Evolutionary conservation across 2,329 filamentous ascomycete species (phyloP).

Genomic region (Westerdykella ornata): DNA sequence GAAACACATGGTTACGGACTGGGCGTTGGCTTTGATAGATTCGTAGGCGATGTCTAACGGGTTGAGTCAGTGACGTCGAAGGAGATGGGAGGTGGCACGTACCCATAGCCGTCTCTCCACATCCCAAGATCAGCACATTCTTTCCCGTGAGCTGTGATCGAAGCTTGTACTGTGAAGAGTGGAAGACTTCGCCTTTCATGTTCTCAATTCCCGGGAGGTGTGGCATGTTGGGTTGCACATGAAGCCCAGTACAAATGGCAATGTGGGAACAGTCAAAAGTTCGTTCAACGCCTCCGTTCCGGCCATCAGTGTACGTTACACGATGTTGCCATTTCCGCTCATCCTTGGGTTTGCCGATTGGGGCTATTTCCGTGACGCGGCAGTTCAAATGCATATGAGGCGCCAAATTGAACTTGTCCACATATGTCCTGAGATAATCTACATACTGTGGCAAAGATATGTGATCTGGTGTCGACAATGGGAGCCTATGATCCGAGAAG

Average conservation of each 20-base stretch:
- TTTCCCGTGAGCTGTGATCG: slow-evolving; percentile 21
- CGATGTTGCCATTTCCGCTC: slow-evolving; percentile 22
- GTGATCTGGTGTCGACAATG: slow-evolving; percentile 35
- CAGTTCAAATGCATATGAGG: slow-evolving; percentile 22
- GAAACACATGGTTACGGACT: slow-evolving; percentile 30
- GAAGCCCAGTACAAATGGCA: slow-evolving; percentile 27
- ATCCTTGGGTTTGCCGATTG: slow-evolving; percentile 10
- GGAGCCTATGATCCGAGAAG: slow-evolving; percentile 47
- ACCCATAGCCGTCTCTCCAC: slow-evolving; percentile 33
- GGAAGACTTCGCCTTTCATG: slow-evolving; percentile 20
- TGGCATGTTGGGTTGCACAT: slow-evolving; percentile 28
- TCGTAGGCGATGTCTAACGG: slow-evolving; percentile 26
- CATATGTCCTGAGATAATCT: slow-evolving; percentile 24
- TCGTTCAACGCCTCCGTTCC: slow-evolving; percentile 10
- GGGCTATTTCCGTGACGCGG: slow-evolving; percentile 19
- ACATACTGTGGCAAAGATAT: slow-evolving; percentile 30
- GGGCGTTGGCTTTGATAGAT: slow-evolving; percentile 28
- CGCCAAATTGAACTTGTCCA: slow-evolving; percentile 20
- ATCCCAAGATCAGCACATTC: slow-evolving; percentile 26
- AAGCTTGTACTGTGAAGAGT: slow-evolving; percentile 27
- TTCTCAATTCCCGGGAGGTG: slow-evolving; percentile 25
- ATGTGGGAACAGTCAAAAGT: slow-evolving; percentile 26
- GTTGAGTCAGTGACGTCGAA: slow-evolving; percentile 3
- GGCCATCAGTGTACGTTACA: slow-evolving; percentile 20
- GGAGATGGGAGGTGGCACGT: slow-evolving; percentile 1